Conservation (phyloP, 2,329 filamentous ascomycete genomes). For the Neocucurbitaria cava region DNA sequence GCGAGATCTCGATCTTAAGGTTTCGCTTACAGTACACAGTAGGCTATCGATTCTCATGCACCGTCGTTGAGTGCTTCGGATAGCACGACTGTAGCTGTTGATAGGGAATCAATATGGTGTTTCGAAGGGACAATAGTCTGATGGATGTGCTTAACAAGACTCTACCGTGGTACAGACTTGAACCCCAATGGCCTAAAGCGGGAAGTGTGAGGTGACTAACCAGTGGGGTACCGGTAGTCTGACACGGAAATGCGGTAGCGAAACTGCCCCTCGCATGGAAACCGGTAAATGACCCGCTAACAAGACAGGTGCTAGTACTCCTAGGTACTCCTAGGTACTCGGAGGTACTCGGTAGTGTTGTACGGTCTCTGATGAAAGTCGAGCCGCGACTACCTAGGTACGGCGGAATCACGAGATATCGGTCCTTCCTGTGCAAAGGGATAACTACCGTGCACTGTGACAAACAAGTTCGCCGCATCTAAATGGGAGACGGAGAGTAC, state of each 20-base stretch:
- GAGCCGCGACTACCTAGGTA: not conserved
- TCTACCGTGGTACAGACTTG: not conserved
- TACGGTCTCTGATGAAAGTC: not conserved
- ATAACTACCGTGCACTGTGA: not conserved
- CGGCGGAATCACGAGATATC: not conserved
- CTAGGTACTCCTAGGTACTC: too few species aligned
- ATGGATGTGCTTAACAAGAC: not conserved
- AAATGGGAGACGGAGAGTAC: not conserved
- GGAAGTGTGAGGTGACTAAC: not conserved
- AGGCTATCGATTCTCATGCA: not conserved
- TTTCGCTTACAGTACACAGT: not conserved
- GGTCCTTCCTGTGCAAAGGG: not conserved
- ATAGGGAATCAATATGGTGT: not conserved
- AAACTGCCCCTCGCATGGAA: conserved; percentile 13
- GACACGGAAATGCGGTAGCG: conserved; percentile 7
- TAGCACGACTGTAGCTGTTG: not conserved
- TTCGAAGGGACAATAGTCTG: not conserved
- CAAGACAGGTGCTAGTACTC: conserved; percentile 3
- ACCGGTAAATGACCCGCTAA: conserved; percentile 2
- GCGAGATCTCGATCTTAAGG: not conserved
- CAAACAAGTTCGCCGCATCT: not conserved
- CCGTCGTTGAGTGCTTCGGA: not conserved
- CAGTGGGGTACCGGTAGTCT: conserved; percentile 4
- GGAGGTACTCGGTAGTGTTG: not conserved
- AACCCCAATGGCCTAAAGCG: not conserved